Base-by-base conservation (phyloP, 352 stramenopile species). In the Phytophthora colocasiae region DNA sequence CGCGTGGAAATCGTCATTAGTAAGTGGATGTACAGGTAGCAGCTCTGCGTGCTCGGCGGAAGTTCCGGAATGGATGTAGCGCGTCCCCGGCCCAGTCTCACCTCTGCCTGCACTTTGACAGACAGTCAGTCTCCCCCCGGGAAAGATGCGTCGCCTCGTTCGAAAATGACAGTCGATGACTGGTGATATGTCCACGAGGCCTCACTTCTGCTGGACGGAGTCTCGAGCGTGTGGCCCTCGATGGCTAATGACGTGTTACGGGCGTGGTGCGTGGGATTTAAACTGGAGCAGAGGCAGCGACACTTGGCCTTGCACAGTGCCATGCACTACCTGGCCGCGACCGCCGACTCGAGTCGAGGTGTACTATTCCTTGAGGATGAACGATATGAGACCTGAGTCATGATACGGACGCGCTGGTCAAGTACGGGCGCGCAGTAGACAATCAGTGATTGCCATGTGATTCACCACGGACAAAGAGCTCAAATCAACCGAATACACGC, bases 1-100 rank as follows among this genome's bases (percentile, higher is more conserved):
- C 66, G 59, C 14, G 66, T 73, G 53, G 66, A 66, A 36, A 73
- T 73, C 24, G 66, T 73, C 66, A 73, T 22, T 73, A 6, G 12
- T n/a, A 39, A 17, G 22, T 29, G 31, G 7, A 11, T 8, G 27
- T 8, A 31, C 22, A 54, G 32, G 51, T 64, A 67, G 45, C 48
- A 55, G 56, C 56, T 60, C 31, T 63, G 63, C 15, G 48, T 14
- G 40, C 32, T 64, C 4, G 52, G 32, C 29, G 48, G 15, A 51
- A 69, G 26, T 65, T 73, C 52, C 22, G 40, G 53, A 73, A 69
- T 73, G 66, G 15, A 22, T 22, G 24, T 17, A 48, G 17, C 31
- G 31, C 31, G 12, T 14, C 14, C 10, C 31, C 22, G 34, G 4
- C 22, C 22, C 22, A 32, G 43, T 32, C 40, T 46, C 6, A 8